Percentiles rank a stretch among this genome's conserved stretches.
Evolutionary conservation across 1,139 yeast species (phyloP).

Genomic region (Magnusiomyces ingens): DNA sequence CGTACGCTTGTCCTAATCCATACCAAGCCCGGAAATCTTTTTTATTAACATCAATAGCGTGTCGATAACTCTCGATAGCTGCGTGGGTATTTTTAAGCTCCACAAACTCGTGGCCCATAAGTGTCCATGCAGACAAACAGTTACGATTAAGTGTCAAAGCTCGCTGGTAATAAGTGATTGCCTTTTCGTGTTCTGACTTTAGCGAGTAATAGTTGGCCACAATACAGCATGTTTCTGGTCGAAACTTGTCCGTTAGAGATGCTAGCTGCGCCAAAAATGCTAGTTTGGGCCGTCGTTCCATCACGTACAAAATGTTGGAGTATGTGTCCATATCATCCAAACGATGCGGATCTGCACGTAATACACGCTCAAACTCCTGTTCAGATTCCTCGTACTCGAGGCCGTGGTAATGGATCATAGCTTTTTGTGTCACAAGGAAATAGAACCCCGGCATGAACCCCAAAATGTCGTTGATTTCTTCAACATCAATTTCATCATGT

Average conservation of each 20-base stretch:
- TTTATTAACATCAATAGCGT: conserved; percentile 85
- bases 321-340: conserved; percentile 87
- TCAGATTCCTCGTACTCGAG: conserved; percentile 80
- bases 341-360: conserved; percentile 74
- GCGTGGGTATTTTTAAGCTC: conserved; percentile 95
- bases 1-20: conserved; percentile 97
- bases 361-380: conserved; percentile 63
- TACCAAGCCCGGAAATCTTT: conserved; percentile 98
- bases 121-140: conserved; percentile 91
- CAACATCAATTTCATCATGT: conserved; percentile 40
- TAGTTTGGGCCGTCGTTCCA: conserved; percentile 80
- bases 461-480: conserved; percentile 40
- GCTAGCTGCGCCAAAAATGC: conserved; percentile 85
- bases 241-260: conserved; percentile 71
- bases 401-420: conserved; percentile 71
- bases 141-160: conserved; percentile 77
- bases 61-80: conserved; percentile 89
- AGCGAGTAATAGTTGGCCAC: conserved; percentile 90
- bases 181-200: conserved; percentile 89
- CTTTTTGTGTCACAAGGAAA: conserved; percentile 72
- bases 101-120: conserved; percentile 98
- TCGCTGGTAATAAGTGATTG: conserved; percentile 85
- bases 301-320: conserved; percentile 88
- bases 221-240: conserved; percentile 94
- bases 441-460: conserved; percentile 62